A percentile compares a stretch with the other conserved stretches of the same genome.
These are phyloP conservation scores for Pyrenophora teres DNA, from an alignment of 2,329 filamentous ascomycete species.

Conservation along the genomic window DNA sequence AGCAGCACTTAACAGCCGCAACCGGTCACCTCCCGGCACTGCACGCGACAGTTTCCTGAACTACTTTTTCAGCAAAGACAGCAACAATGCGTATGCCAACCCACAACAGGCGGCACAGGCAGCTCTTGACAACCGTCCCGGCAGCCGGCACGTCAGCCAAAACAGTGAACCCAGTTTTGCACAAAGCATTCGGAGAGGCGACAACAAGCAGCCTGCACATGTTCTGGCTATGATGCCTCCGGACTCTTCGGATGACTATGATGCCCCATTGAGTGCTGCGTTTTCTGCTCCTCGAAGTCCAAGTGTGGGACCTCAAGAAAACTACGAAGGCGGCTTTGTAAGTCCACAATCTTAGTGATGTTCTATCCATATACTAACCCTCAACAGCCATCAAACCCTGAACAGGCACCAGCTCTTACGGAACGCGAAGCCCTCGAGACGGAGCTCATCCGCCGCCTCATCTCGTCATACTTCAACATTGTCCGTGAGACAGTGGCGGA, in stretches of 20 bases:
- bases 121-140: constrained; percentile 45
- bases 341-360: constrained; percentile 43
- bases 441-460: constrained; percentile 92
- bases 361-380: constrained; percentile 21
- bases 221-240: constrained; percentile 48
- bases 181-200: constrained; percentile 77
- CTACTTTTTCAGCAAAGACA: constrained; percentile 98
- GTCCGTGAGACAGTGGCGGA: constrained; percentile 98
- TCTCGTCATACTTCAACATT: constrained; percentile 99
- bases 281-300: constrained; percentile 21
- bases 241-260: constrained; percentile 49
- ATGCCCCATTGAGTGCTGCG: constrained; percentile 40
- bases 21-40: constrained; percentile 63
- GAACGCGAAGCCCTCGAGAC: constrained; percentile 97
- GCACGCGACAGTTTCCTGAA: constrained; percentile 92
- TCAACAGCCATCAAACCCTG: constrained; percentile 44
- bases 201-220: constrained; percentile 57
- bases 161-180: constrained; percentile 79
- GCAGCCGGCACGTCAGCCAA: constrained; percentile 74
- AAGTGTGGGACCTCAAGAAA: constrained; percentile 3
- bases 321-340: constrained; percentile 63
- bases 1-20: constrained; percentile 67
- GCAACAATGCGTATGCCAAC: constrained; percentile 54
- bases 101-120: constrained; percentile 50
- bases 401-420: constrained; percentile 83